A percentile compares a stretch with the other conserved stretches of the same genome.
Conservation (phyloP, 1,284 basidiomycete species). For the Ustilago trichophora region DNA sequence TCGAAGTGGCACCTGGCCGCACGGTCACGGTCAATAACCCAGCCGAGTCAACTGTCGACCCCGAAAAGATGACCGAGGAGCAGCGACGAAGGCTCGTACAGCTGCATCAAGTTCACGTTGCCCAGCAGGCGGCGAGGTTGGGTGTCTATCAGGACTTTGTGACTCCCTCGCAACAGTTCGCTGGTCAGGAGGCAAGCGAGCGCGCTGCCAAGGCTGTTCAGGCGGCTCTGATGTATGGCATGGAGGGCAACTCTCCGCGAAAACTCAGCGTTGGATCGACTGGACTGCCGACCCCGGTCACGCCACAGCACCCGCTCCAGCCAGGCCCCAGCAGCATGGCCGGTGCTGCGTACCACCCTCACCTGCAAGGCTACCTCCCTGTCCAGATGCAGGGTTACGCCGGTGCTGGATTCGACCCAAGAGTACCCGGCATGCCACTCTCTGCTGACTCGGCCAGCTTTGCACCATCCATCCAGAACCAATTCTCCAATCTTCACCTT, state of each 20-base stretch:
- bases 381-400: slow-evolving; percentile 17
- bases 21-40: slow-evolving; percentile 29
- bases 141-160: slow-evolving; percentile 50
- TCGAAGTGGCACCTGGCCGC: slow-evolving; percentile 14
- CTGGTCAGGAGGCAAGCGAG: slow-evolving; percentile 45
- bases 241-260: slow-evolving; percentile 44
- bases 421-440: slow-evolving; percentile 31
- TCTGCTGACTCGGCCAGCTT: slow-evolving; percentile 38
- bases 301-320: slow-evolving; percentile 43
- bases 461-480: slow-evolving; percentile 38
- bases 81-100: slow-evolving; percentile 37
- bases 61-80: slow-evolving; percentile 40
- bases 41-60: slow-evolving; percentile 23
- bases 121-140: slow-evolving; percentile 33
- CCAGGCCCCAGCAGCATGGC: slow-evolving; percentile 21
- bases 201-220: slow-evolving; percentile 47
- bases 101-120: slow-evolving; percentile 44
- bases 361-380: slow-evolving; percentile 6
- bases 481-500: slow-evolving; percentile 35
- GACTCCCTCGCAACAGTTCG: slow-evolving; percentile 42
- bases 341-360: slow-evolving; percentile 1
- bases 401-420: slow-evolving; percentile 18
- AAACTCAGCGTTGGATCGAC: slow-evolving; percentile 38
- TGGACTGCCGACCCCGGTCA: slow-evolving; percentile 41
- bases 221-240: slow-evolving; percentile 50